Percentiles rank a stretch among this genome's conserved stretches.
These are phyloP conservation scores for Entophlyctis helioformis DNA, from an alignment of 192 early-diverging fungal genomes.

Conservation along the genomic window DNA sequence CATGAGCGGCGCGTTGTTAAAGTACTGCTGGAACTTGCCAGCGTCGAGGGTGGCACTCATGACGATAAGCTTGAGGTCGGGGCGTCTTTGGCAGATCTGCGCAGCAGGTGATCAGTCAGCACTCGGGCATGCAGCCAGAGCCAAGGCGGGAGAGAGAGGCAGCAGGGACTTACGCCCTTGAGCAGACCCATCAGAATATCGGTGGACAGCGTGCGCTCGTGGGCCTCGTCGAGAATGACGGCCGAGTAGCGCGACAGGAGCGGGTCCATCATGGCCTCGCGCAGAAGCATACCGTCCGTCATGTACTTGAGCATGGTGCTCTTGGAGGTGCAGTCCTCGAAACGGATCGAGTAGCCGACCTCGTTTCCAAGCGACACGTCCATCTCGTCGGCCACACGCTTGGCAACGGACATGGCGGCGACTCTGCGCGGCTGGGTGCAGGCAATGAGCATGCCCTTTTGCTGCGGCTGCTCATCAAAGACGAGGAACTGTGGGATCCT, in stretches of 20 bases:
- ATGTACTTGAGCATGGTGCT: constrained; percentile 90
- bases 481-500: constrained; percentile 94
- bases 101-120: background rate
- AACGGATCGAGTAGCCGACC: constrained; percentile 98
- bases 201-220: constrained; percentile 91
- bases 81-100: constrained; percentile 53
- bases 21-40: constrained; percentile 98
- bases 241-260: constrained; percentile 78
- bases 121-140: too few relatives aligned
- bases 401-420: constrained; percentile 98
- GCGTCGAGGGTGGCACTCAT: constrained; percentile 98
- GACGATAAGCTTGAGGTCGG: constrained; percentile 84
- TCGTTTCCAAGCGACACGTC: constrained; percentile 86
- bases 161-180: constrained; percentile 85
- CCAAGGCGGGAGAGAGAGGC: too few relatives aligned
- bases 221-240: constrained; percentile 95
- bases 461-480: constrained; percentile 79
- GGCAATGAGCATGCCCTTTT: constrained; percentile 81
- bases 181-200: constrained; percentile 98
- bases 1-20: constrained; percentile 86
- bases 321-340: constrained; percentile 84
- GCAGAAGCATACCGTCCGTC: constrained; percentile 98
- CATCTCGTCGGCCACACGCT: constrained; percentile 96
- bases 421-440: constrained; percentile 99
- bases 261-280: constrained; percentile 95